Percentiles rank a stretch among this genome's conserved stretches.
Conservation (phyloP, 805 yeast species). For the Scheffersomyces lignosus region DNA sequence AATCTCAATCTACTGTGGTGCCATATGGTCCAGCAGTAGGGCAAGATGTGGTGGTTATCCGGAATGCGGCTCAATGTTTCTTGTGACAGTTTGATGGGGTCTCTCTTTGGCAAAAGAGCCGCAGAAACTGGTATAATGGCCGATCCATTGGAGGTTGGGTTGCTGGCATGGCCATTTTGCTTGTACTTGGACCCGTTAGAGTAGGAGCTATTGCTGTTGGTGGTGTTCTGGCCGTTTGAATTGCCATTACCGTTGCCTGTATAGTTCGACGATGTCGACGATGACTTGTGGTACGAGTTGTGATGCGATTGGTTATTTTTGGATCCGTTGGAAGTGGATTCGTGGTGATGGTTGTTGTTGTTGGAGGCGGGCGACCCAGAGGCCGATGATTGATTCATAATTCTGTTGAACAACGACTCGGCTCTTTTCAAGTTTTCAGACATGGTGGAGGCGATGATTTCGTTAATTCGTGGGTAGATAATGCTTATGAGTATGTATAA, state of each 20-base stretch:
- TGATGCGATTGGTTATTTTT: conserved; percentile 5
- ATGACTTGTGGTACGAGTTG: conserved; percentile 2
- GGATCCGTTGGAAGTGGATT: conserved; percentile 7
- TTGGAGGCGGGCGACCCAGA: neutral
- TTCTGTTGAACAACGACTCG: conserved; percentile 45
- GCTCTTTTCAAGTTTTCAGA: conserved; percentile 48
- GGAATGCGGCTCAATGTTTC: conserved; percentile 29
- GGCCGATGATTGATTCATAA: conserved; percentile 39
- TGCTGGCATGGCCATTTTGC: neutral
- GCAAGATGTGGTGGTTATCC: conserved; percentile 37
- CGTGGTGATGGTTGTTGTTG: conserved; percentile 4
- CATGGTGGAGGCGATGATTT: conserved; percentile 25
- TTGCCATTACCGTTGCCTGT: conserved; percentile 1
- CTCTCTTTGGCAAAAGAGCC: conserved; percentile 32
- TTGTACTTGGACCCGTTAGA: conserved; percentile 7
- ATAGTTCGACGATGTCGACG: neutral
- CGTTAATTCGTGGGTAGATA: neutral
- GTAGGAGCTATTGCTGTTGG: neutral
- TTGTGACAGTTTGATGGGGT: conserved; percentile 34
- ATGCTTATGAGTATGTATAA: neutral
- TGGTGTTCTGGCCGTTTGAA: conserved; percentile 10
- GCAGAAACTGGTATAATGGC: neutral
- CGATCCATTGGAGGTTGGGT: neutral
- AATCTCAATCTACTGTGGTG: conserved; percentile 38
- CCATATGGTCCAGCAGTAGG: conserved; percentile 53